These are phyloP conservation scores for Candida sp. DNA, from an alignment of 1,139 yeast genomes.

Conservation along the genomic window DNA sequence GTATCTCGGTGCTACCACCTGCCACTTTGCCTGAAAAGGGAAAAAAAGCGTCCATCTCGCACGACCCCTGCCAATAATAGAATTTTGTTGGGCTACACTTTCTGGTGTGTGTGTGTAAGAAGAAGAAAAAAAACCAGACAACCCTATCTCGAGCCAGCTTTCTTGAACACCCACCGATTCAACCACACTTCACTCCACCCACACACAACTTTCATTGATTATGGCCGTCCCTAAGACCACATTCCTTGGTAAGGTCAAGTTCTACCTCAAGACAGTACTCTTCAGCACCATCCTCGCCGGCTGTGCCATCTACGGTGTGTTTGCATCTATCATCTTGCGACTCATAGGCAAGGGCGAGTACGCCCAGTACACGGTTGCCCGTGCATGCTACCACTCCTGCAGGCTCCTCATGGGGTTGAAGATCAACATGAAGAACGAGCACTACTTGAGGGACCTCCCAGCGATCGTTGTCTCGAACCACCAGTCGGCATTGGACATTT, in stretches of 20 bases:
- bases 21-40: no score
- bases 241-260: slow-evolving; percentile 32
- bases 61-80: no score
- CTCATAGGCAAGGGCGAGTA: slow-evolving; percentile 76
- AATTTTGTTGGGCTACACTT: no score
- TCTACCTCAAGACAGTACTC: slow-evolving; percentile 56
- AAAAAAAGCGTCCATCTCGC: no score
- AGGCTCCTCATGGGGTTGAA: slow-evolving; percentile 68
- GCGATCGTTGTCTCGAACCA: slow-evolving; percentile 90
- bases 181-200: no score
- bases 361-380: slow-evolving; percentile 91
- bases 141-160: no score
- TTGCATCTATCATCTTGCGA: slow-evolving; percentile 71
- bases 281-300: slow-evolving; percentile 56
- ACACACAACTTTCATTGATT: no score
- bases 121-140: no score
- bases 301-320: slow-evolving; percentile 76
- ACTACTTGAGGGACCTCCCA: slow-evolving; percentile 61
- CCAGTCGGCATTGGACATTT: slow-evolving; percentile 87
- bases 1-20: no score
- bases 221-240: slow-evolving; percentile 1
- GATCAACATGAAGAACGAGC: slow-evolving; percentile 64
- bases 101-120: no score
- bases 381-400: slow-evolving; percentile 71
- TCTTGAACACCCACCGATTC: no score